Evolutionary conservation across 192 early-diverging fungal species (phyloP), one percentile per base, ranked within the genome.

Genomic region (Backusella tuberculispora): DNA sequence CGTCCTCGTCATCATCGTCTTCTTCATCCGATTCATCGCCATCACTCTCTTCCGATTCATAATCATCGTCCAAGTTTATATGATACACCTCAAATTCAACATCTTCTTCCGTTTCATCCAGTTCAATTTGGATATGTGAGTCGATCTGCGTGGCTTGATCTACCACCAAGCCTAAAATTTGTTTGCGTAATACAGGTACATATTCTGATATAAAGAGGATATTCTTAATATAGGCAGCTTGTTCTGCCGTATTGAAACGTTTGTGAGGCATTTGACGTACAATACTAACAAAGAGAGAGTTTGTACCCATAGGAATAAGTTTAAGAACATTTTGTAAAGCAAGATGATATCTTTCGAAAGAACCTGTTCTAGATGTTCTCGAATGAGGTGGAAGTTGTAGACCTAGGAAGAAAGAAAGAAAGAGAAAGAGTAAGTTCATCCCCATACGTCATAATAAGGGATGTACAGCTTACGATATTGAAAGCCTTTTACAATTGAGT

Each of bases 91-190:
- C 76, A 15, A 84, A 73, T 60, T 80, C 76, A 7, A 79, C 72
- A 41, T 89, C 87, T 66, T 94, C 91, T 21, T 92, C 91, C 29
- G 94, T 74, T 15, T 98, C 96, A 38, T 97, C 95, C 40, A 97
- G 71, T 66, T 95, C 95, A 2, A 92, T 87, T 75, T 98, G 97
- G 69, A 98, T 95, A 73, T 96, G 96, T 14, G 92, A 97, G 78
- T 99, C 97, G 48, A 99, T 90, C 69, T 96, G 91, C 7, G 97
- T 87, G 6, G 95, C 84, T n/a, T 90, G 84, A 47, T 98, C 95
- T 26, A 99, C 80, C 2, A 94, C 84, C 19, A 98, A 81, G 21
- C 84, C 80, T 26, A 97, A 83, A 21, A 97, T 78, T 66, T 93
- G 88, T 53, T 86, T 81, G 38, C 91, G 82, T 26, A 98, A 78